Conservation (phyloP, 2,329 filamentous ascomycete species). For the Cladosporium sp. region DNA sequence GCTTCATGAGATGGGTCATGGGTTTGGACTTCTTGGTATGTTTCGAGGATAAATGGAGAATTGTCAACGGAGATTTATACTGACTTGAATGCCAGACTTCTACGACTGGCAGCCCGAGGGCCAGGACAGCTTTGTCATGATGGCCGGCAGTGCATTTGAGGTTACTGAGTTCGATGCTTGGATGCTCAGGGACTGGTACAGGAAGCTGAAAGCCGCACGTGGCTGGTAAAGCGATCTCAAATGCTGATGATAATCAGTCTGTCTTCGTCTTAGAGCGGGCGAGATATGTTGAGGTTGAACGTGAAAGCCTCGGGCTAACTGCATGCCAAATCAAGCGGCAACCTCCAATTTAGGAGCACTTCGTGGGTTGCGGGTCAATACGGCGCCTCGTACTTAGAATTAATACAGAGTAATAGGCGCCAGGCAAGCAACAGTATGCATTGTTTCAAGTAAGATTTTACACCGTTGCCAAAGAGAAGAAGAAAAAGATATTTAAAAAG, state of each 20-base stretch:
- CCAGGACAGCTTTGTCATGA: conserved; percentile 49
- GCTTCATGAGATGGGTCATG: conserved; percentile 52
- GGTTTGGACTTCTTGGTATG: conserved; percentile 33
- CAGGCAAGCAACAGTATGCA: too few species aligned
- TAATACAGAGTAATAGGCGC: too few species aligned
- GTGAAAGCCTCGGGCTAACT: too few species aligned
- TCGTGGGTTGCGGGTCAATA: too few species aligned
- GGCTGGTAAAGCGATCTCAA: conserved; percentile 2
- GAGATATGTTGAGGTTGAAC: too few species aligned
- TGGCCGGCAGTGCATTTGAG: conserved; percentile 45
- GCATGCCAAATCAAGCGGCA: too few species aligned
- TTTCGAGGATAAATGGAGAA: neutral
- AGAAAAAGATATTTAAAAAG: neutral
- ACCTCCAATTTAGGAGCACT: too few species aligned
- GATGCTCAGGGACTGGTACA: conserved; percentile 55
- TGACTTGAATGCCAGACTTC: conserved; percentile 37
- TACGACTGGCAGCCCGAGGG: conserved; percentile 51
- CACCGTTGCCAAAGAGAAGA: too few species aligned
- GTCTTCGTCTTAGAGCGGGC: too few species aligned
- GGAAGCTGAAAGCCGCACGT: conserved; percentile 28
- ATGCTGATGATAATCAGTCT: too few species aligned
- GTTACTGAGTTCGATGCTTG: conserved; percentile 55
- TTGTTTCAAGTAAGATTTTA: too few species aligned
- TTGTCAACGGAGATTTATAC: neutral
- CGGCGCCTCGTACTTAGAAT: too few species aligned